Percentiles rank a stretch among this genome's conserved stretches.
phyloP scores from a whole-genome alignment of 805 yeast species.

The Saturnispora bothae region DNA sequence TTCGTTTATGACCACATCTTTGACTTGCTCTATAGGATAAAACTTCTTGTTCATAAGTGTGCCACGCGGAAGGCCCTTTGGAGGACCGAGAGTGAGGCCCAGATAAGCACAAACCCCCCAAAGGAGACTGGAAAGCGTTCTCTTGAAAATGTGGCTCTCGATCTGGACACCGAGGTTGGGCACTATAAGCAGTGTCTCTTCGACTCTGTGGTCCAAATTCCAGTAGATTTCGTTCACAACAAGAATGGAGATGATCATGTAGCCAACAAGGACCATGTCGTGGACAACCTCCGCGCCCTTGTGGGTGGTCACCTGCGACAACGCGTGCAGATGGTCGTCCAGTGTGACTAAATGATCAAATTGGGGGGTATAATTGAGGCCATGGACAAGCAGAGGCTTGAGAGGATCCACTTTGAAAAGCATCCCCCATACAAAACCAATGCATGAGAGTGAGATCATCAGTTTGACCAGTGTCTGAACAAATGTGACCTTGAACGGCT shows the following conservation, averaged over 20 bases:
- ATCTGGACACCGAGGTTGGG: slow-evolving; percentile 39
- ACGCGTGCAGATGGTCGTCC: too few relatives aligned
- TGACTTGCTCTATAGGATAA: slow-evolving; percentile 45
- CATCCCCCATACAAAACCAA: slow-evolving; percentile 4
- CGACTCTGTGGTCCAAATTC: slow-evolving; percentile 26
- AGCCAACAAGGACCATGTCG: not conserved
- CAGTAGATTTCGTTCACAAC: slow-evolving; percentile 17
- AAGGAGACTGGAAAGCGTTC: slow-evolving; percentile 7
- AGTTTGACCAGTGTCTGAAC: slow-evolving; percentile 1
- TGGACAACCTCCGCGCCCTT: too few relatives aligned
- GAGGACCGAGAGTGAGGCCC: not conserved
- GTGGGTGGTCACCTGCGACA: too few relatives aligned
- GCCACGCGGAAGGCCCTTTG: not conserved
- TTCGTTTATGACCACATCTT: slow-evolving; percentile 65
- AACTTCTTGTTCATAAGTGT: slow-evolving; percentile 26
- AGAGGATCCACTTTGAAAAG: slow-evolving; percentile 3
- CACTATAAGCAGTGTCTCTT: slow-evolving; percentile 36
- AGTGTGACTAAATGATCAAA: too few relatives aligned
- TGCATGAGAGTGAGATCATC: not conserved
- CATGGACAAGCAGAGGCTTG: too few relatives aligned
- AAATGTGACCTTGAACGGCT: slow-evolving; percentile 1
- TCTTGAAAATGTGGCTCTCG: slow-evolving; percentile 26
- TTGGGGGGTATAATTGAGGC: too few relatives aligned
- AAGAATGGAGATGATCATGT: slow-evolving; percentile 7
- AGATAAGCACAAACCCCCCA: not conserved